Evolutionary conservation across 208 protist species (phyloP).

Genomic region (Acanthamoeba sp.): DNA sequence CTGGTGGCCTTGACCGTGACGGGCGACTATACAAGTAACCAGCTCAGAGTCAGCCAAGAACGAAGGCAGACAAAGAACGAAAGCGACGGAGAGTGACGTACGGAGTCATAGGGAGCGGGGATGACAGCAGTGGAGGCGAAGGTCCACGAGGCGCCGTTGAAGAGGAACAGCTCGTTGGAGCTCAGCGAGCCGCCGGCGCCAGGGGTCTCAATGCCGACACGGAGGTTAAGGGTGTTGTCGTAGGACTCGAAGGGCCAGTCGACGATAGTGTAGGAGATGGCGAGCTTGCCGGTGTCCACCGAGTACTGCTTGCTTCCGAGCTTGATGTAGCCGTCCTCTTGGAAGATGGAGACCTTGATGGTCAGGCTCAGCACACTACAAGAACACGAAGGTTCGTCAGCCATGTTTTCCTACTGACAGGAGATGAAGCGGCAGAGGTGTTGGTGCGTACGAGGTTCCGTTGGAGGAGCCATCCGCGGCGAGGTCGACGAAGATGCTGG

Average conservation of each 20-base stretch:
- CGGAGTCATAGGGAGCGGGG: slow-evolving; percentile 4
- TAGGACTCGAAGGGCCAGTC: background rate
- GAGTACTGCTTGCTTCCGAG: background rate
- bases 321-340: background rate
- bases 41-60: no score
- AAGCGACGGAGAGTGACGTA: background rate
- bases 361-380: background rate
- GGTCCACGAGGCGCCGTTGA: slow-evolving; percentile 16
- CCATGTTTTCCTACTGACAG: no score
- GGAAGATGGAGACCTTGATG: background rate
- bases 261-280: slow-evolving; percentile 11
- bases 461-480: background rate
- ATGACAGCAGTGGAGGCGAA: background rate
- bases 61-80: no score
- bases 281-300: background rate
- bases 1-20: background rate
- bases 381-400: background rate
- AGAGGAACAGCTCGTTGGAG: background rate
- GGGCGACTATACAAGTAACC: background rate
- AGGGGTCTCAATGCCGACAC: background rate
- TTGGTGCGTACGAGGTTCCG: background rate
- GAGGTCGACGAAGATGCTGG: background rate
- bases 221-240: background rate
- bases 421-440: no score
- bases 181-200: background rate